Base-by-base conservation (phyloP, 2,329 filamentous ascomycete species). In the Cladophialophora carrionii region DNA sequence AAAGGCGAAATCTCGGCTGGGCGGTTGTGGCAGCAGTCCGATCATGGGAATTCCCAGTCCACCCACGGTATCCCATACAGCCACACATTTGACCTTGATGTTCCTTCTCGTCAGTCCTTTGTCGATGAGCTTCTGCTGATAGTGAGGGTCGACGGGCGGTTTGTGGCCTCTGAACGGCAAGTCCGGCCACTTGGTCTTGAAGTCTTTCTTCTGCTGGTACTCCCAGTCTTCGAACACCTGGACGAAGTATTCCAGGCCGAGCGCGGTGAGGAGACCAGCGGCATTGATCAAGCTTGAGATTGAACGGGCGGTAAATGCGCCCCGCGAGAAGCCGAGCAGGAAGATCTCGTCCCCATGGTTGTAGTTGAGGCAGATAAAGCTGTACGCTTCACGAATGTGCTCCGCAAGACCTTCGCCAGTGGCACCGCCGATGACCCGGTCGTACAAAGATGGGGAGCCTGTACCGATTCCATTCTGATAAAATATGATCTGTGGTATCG, bases 301-400 rank as follows among this genome's bases (percentile, higher is more conserved):
- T 14, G 71, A 74, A 61, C 76, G 72, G 12, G 75, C 76, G 7
- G 76, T 77, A 63, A 77, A 78, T 9, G 76, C 76, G 22, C 76
- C 76, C 7, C 76, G 72, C 3, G 75, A 77, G 57, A 78, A 78
- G 9, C 76, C 76, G 29, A 78, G 53, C 6, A 78, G 66, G 59
- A 75, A 73, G 34, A 78, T 77, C 65, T 78, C 76, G 64, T 78
- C 76, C 3, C 74, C 76, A 2, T 67, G 62, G 24, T 72, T 71
- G 64, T 78, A 77, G 63, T 77, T 77, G 17, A 72, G 70, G 22
- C 74, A 74, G 51, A 76, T 66, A 63, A 76, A 77, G 37, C 61
- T 68, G 65, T 73, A 73, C 1, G 71, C 71, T 64, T 73, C 71
- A 2, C 71, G 70, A 56, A 73, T 73, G 46, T 73, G 67, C 41